These are phyloP conservation scores for Rubroboletus satanas DNA, from an alignment of 768 basidiomycete species.

Conservation along the genomic window DNA sequence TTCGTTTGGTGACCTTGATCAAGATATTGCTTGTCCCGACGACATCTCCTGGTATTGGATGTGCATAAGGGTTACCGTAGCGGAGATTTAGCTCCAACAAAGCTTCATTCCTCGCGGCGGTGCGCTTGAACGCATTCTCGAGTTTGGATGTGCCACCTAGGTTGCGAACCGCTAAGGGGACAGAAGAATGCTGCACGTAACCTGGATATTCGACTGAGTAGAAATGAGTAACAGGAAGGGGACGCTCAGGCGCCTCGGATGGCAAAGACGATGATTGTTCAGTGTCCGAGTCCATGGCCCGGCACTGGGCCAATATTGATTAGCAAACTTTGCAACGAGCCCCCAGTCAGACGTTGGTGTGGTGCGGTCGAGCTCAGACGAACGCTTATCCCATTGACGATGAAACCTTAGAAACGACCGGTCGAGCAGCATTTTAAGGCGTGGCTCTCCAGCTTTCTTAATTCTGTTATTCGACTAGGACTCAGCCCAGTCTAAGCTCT, in stretches of 20 bases:
- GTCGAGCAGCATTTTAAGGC: too few species aligned
- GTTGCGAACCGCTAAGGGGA: constrained; percentile 56
- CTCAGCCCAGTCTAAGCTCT: too few species aligned
- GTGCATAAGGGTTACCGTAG: constrained; percentile 71
- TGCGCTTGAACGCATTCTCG: constrained; percentile 73
- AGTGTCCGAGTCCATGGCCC: constrained; percentile 15
- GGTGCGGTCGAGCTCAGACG: too few species aligned
- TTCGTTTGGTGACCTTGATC: constrained; percentile 76
- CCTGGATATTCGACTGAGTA: constrained; percentile 91
- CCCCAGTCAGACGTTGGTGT: too few species aligned
- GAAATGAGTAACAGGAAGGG: constrained; percentile 57
- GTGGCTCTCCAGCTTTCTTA: too few species aligned
- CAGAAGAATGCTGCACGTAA: constrained; percentile 63
- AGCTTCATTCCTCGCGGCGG: constrained; percentile 55
- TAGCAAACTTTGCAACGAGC: constrained; percentile 1
- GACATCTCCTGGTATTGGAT: constrained; percentile 81
- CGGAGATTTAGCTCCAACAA: constrained; percentile 75
- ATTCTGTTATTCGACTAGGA: too few species aligned
- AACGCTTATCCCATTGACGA: too few species aligned
- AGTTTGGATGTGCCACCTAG: constrained; percentile 69
- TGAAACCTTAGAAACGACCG: too few species aligned
- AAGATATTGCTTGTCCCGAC: constrained; percentile 77
- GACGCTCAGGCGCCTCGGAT: constrained; percentile 35
- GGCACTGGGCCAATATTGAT: neutral
- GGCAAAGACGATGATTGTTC: constrained; percentile 11